Conservation (phyloP, 306 rosid genomes). For the Canavalia gladiata region DNA sequence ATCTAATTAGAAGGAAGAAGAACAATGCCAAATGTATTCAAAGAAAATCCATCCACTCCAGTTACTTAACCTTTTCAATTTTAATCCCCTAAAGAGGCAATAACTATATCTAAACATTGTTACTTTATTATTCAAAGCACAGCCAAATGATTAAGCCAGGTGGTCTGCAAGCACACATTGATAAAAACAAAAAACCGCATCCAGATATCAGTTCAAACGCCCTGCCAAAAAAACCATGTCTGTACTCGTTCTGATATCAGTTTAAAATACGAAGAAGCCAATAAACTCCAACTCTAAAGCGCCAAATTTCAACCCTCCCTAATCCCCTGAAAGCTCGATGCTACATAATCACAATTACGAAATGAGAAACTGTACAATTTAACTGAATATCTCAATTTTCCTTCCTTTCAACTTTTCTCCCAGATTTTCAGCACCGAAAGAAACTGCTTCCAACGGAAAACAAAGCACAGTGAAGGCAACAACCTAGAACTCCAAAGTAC, state of each 20-base stretch:
- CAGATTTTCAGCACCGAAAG: neutral
- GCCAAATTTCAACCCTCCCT: neutral
- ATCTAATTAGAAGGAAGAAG: neutral
- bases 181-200: neutral
- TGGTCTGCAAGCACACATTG: conserved; percentile 11
- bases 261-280: neutral
- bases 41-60: conserved; percentile 3
- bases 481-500: neutral
- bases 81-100: conserved; percentile 20
- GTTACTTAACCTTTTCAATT: conserved; percentile 15
- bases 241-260: conserved; percentile 11
- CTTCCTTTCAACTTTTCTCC: neutral
- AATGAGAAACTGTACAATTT: neutral
- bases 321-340: neutral
- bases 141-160: conserved; percentile 5
- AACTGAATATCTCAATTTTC: conserved; percentile 16
- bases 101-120: neutral
- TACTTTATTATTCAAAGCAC: neutral
- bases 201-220: conserved; percentile 1
- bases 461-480: neutral
- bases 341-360: neutral
- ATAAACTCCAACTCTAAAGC: conserved; percentile 21
- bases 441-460: neutral
- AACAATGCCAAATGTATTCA: conserved; percentile 16
- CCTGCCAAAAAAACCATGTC: neutral